Conservation (phyloP, 1,139 yeast species). For the Hyphopichia pseudoburtonii region DNA sequence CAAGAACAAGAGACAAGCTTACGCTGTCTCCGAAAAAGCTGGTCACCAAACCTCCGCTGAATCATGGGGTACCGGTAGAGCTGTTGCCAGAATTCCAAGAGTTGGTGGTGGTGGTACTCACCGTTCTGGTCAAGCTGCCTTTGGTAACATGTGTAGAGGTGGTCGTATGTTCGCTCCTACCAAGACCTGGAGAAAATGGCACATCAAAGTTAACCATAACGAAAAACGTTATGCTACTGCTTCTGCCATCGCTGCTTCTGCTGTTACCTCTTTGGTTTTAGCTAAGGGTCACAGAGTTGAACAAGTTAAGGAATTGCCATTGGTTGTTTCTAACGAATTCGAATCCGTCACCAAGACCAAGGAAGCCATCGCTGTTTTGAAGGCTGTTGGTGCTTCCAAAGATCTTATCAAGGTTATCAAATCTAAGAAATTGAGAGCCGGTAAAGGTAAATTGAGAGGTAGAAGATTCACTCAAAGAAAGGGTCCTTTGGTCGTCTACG, state of each 20-base stretch:
- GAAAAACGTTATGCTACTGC: constrained; percentile 99
- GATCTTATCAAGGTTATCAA: constrained; percentile 97
- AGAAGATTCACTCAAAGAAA: constrained; percentile 99
- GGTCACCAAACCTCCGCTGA: constrained; percentile 99
- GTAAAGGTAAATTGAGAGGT: constrained; percentile 99
- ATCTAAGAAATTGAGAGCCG: constrained; percentile 99
- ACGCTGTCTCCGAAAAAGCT: constrained; percentile 98
- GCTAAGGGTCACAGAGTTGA: constrained; percentile 99
- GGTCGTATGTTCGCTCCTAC: constrained; percentile 99
- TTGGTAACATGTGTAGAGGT: constrained; percentile 99
- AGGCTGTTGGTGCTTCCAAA: constrained; percentile 98
- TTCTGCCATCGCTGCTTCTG: constrained; percentile 99
- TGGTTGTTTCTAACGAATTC: constrained; percentile 91
- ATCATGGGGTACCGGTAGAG: constrained; percentile 99
- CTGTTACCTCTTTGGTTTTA: constrained; percentile 95
- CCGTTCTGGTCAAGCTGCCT: constrained; percentile 99
- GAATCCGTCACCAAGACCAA: constrained; percentile 95
- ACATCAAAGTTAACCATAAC: constrained; percentile 99
- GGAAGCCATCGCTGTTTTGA: constrained; percentile 97
- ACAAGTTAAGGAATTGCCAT: constrained; percentile 97
- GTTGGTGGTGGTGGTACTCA: constrained; percentile 99
- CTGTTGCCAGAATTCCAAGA: constrained; percentile 99
- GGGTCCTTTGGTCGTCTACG: constrained; percentile 99
- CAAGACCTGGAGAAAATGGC: constrained; percentile 99
- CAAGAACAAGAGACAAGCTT: constrained; percentile 99